Base-by-base conservation (phyloP, 768 basidiomycete genomes). In the Suillus luteus region DNA sequence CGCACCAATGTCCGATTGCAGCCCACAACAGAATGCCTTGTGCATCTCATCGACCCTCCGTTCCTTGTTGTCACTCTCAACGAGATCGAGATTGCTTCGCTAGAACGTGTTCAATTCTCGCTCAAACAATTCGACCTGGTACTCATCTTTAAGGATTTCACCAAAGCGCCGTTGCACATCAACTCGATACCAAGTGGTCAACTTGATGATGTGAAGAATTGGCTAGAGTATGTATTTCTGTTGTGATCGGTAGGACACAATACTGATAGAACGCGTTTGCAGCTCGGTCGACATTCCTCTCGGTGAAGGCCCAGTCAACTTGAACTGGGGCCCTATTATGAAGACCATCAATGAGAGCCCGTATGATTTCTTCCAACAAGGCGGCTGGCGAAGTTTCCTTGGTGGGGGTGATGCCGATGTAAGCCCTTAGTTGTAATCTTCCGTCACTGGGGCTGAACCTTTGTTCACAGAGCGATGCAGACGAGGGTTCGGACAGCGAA, bases 281-380 rank as follows among this genome's bases (percentile, higher is more conserved):
- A 98, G 96, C 72, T 98, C 96, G 6, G 95, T 98, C 62, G 97
- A 99, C 72, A 96, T 99, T 63, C 90, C 97, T 9, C 85, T 97
- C 79, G 91, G 91, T 54, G 96, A 98, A 76, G 92, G 96, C 5
- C 93, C 94, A 8, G 94, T 99, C 80, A 99, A 99, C 76, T 81
- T 98, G 78, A 96, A 97, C 72, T 99, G 96, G 97, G 89, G 90
- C 6, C 92, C 92, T 3, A 97, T 99, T 75, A 98, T 99, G 95
- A 99, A 98, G 77, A 96, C 94, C 44, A 89, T 98, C 77, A 97
- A 97, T 66, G 96, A 99, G 67, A 93, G 90, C 66, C 95, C 97
- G 0, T 88, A 91, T 68, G 93, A 92, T 35, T 99, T 99, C 80
- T 99, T 96, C 87, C 90, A 90, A 66, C 87, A 90, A 57, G 95